These are phyloP conservation scores for Rubus idaeus DNA, from an alignment of 306 rosid genomes.

Conservation along the genomic window DNA sequence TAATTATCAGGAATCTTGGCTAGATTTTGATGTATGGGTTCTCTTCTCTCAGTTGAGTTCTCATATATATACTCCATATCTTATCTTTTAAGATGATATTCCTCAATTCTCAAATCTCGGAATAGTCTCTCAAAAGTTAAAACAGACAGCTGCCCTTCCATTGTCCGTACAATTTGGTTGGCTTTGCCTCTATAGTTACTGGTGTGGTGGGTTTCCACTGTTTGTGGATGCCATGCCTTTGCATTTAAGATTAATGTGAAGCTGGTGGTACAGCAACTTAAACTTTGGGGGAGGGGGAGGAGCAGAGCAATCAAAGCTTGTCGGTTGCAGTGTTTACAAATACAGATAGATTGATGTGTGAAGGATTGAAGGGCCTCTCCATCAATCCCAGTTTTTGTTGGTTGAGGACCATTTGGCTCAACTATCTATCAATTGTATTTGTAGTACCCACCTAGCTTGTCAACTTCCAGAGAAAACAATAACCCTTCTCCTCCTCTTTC, in stretches of 20 bases:
- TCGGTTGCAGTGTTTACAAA: constrained; percentile 49
- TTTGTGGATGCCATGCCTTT: constrained; percentile 36
- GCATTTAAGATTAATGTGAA: neutral
- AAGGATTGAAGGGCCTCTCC: neutral
- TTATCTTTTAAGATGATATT: neutral
- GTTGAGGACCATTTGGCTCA: constrained; percentile 9
- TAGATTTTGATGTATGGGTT: no score
- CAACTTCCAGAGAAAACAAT: neutral
- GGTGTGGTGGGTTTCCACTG: constrained; percentile 35
- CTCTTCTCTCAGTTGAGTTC: no score
- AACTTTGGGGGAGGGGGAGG: no score
- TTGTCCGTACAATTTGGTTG: constrained; percentile 32
- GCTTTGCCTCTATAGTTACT: neutral
- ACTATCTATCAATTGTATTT: neutral
- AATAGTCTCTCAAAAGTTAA: neutral
- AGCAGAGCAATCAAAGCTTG: constrained; percentile 32
- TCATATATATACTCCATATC: no score
- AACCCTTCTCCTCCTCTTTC: neutral
- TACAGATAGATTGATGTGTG: neutral
- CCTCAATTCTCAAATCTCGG: constrained; percentile 18
- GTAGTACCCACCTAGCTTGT: no score
- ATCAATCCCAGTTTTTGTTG: neutral
- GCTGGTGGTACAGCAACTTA: neutral
- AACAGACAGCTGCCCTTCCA: constrained; percentile 41
- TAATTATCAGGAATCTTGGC: no score